Base-by-base conservation (phyloP, 768 basidiomycete genomes). In the Amanita jacksonii region DNA sequence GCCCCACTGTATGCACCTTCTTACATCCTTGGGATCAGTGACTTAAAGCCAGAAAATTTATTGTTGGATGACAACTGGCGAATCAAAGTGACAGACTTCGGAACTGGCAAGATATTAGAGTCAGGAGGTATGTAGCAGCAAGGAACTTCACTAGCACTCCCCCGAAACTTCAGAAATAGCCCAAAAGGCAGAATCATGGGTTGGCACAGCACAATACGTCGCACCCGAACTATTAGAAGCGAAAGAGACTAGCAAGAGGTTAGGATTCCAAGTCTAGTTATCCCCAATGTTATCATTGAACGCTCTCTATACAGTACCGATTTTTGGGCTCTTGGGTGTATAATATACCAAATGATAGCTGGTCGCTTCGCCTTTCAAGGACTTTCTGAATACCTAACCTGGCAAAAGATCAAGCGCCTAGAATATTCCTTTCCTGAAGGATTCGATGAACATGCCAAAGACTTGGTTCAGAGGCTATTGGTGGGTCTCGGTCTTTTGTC, bases 11-110 rank as follows among this genome's bases (percentile, higher is more conserved):
- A 13, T 41, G 47, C 34, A 1, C 35, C 35, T 37, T 15, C 34
- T 33, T 31, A n/a, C n/a, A 23, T 10, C 25, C 47, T 10, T 23
- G 22, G 13, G 7, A 16, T 13, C 59, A 81, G 80, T 45, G 85
- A 88, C 57, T 69, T 88, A 24, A 87, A 88, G 58, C 85, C 85
- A 8, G 85, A 86, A 62, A 97, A 97, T 58, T 70, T 98, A 23
- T 70, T 99, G 7, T 70, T 99, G n/a, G 91, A 94, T 52, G 74
- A 74, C 27, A 74, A 80, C 12, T 86, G 82, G 64, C 79, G 90
- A 43, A 78, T 96, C 57, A 94, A 91, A 61, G 76, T 99, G n/a
- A 88, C 91, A 12, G 96, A 99, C 60, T 98, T 98, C 62, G 96
- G 96, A 5, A 93, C 90, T 3, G 90, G 90, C 15, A 85, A 86